phyloP scores from a whole-genome alignment of 129 eudicot species.

The Saposhnikovia divaricata region DNA sequence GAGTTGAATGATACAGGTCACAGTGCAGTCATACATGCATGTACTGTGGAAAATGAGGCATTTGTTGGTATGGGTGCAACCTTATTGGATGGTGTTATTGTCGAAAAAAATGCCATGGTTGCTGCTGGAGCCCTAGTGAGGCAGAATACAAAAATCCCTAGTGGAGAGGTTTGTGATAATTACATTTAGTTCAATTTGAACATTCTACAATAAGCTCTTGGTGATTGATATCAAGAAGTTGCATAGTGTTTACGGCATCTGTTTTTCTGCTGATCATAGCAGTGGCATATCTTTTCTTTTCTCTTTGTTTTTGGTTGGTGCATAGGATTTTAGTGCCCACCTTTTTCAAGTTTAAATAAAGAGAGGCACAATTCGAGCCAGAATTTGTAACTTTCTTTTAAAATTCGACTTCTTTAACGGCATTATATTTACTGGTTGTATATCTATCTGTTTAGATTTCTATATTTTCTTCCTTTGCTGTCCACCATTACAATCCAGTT shows the following conservation, averaged over 20 bases:
- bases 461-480: not conserved
- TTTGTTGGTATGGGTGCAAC: slow-evolving; percentile 98
- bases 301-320: not conserved
- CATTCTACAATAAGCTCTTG: not conserved
- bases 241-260: not conserved
- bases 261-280: not conserved
- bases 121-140: slow-evolving; percentile 91
- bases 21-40: slow-evolving; percentile 85
- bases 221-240: not conserved
- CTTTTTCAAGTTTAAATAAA: not conserved
- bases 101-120: slow-evolving; percentile 91
- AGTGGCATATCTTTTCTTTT: not conserved
- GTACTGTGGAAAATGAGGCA: slow-evolving; percentile 85
- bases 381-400: not conserved
- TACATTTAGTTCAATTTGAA: not conserved
- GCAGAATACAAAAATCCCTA: slow-evolving; percentile 79
- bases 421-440: not conserved
- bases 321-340: not conserved
- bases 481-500: not conserved
- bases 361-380: not conserved
- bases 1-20: slow-evolving; percentile 47
- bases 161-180: slow-evolving; percentile 59
- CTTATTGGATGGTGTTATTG: slow-evolving; percentile 73
- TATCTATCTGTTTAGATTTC: not conserved
- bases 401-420: not conserved